phyloP scores from a whole-genome alignment of 495 filamentous ascomycete species.

The Cercophora scortea region DNA sequence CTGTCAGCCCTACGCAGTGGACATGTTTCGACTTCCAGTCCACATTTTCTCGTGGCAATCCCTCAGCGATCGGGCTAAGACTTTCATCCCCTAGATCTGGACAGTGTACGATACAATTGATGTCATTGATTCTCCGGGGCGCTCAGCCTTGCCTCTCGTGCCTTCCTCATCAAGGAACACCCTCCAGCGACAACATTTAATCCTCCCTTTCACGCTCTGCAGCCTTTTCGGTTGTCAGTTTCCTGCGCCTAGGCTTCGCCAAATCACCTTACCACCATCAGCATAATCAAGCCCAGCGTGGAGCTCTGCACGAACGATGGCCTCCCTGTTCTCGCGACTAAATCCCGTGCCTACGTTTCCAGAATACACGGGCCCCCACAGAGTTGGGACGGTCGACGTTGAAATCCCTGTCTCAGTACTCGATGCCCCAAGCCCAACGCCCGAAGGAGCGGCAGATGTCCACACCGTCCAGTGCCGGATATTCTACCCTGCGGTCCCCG shows the following conservation, averaged over 20 bases:
- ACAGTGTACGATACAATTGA: not conserved
- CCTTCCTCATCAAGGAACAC: not conserved
- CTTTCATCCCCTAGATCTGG: not conserved
- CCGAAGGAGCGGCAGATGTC: constrained; percentile 40
- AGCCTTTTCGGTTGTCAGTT: not conserved
- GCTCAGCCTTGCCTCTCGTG: not conserved
- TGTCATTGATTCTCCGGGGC: not conserved
- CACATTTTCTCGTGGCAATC: not conserved
- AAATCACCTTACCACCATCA: not conserved
- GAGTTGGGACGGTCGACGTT: constrained; percentile 66
- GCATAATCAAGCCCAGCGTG: not conserved
- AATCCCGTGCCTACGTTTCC: constrained; percentile 54
- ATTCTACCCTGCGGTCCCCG: constrained; percentile 60
- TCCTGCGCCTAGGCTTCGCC: no score
- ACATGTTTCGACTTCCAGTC: no score
- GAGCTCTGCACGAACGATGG: not conserved
- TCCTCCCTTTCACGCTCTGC: not conserved
- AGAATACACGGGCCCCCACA: constrained; percentile 60
- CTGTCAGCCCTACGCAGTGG: not conserved
- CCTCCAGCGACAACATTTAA: not conserved
- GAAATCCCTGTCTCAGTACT: constrained; percentile 62
- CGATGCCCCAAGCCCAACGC: constrained; percentile 38
- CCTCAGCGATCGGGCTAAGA: not conserved
- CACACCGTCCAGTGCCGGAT: constrained; percentile 65
- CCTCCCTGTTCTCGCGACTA: constrained; percentile 12